Base-by-base conservation (phyloP, 768 basidiomycete genomes). In the Boletus tomentosulus region DNA sequence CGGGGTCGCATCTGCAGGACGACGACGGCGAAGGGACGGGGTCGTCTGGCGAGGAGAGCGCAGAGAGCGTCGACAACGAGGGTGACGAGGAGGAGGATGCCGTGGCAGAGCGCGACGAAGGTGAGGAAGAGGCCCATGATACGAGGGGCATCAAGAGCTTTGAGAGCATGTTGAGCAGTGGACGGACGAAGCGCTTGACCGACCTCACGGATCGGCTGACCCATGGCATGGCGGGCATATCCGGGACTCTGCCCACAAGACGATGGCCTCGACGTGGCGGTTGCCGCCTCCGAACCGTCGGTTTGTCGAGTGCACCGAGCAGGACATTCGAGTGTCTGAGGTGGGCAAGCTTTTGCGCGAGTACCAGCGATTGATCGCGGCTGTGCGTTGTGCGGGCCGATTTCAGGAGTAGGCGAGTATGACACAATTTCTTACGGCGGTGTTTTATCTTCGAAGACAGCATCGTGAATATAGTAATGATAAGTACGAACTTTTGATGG, bases 141-240 rank as follows among this genome's bases (percentile, higher is more conserved):
- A 62, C 82, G 41, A 76, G 86, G 71, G 92, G 91, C 60, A 88
- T 94, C 50, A 74, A 83, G 59, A 94, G 92, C 66, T 93, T 95
- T 63, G 87, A 86, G 74, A 92, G 82, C 59, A 92, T 92, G 91
- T 74, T 92, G 77, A 84, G 75, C 35, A 31, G 60, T 9, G 52
- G 61, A 27, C 68, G 56, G 51, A 57, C 58, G 48, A 66, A 50
- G 54, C 60, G 59, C 33, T 8, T 63, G 35, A 45, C 61, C 37
- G 51, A 54, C 33, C 15, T 98, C 41, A 81, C 87, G 16, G 93
- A 94, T 71, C 77, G 94, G 35, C 69, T 98, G 61, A 89, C 92
- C 7, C 82, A 80, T 13, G 37, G 37, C 1, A 16, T 37, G 37
- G 35, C 31, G 2, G 84, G 78, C 9, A 62, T n/a, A n/a, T n/a